These are phyloP conservation scores for Magnusiomyces fungicola DNA, from an alignment of 1,139 yeast species.

Conservation along the genomic window DNA sequence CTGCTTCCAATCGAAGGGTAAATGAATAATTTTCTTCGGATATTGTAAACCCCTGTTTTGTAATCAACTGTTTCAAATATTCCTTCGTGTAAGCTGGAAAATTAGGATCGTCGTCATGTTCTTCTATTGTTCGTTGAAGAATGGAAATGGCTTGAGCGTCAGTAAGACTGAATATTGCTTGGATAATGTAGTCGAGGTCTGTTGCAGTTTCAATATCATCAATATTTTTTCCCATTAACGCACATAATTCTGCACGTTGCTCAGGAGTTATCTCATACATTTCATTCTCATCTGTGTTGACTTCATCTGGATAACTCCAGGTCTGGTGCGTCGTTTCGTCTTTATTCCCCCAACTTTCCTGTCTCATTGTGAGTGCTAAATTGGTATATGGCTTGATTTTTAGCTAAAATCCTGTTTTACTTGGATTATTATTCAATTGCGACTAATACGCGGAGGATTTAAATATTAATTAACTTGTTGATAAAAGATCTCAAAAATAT, in stretches of 20 bases:
- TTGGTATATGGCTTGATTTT: too few relatives aligned
- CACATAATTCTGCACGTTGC: slow-evolving; percentile 13
- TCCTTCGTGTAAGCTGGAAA: slow-evolving; percentile 36
- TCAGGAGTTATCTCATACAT: slow-evolving; percentile 14
- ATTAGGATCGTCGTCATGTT: slow-evolving; percentile 45
- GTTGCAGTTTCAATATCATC: slow-evolving; percentile 13
- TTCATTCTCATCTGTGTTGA: slow-evolving; percentile 8
- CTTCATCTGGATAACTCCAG: slow-evolving; percentile 11
- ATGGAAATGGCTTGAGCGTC: slow-evolving; percentile 25
- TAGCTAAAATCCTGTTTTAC: too few relatives aligned
- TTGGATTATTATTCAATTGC: not conserved
- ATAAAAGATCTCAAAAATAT: too few relatives aligned
- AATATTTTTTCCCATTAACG: slow-evolving; percentile 14
- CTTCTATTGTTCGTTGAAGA: slow-evolving; percentile 33
- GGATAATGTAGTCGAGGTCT: slow-evolving; percentile 16
- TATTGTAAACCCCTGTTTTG: slow-evolving; percentile 14
- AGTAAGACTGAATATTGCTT: slow-evolving; percentile 12
- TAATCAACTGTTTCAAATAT: slow-evolving; percentile 25
- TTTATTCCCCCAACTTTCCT: too few relatives aligned
- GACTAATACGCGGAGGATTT: not conserved
- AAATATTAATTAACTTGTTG: too few relatives aligned
- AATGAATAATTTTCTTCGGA: slow-evolving; percentile 6
- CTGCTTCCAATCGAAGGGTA: slow-evolving; percentile 34
- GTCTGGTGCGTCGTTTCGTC: not conserved
- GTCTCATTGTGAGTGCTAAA: too few relatives aligned